Evolutionary conservation across 768 basidiomycete species (phyloP), one percentile per base, ranked within the genome.

Genomic region (Collybiopsis luxurians): DNA sequence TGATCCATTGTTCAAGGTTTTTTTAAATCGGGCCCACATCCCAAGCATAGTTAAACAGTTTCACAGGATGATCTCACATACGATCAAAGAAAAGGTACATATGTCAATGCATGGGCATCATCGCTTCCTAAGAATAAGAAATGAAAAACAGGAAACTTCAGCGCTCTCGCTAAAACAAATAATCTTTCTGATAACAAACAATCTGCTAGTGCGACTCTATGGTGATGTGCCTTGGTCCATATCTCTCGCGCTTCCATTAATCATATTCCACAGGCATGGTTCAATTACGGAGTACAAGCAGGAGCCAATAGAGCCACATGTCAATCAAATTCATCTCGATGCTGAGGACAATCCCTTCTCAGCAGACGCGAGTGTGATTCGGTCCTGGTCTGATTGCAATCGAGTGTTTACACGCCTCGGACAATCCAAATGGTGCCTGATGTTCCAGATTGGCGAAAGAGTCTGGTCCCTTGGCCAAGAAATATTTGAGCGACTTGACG

Each of bases 71-170:
- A 73, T 66, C 34, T 77, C 68, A 69, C 74, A 50, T 77, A 77
- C 63, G 86, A 78, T 63, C 90, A 90, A 28, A 76, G 90, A 48
- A 89, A 86, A 76, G 77, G 88, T 86, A n/a, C n/a, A n/a, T n/a
- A 58, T 60, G 71, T 17, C 17, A 7, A 15, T 9, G 13, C 27
- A 19, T 23, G n/a, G 15, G 34, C 19, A 10, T 17, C 19, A 6
- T 40, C 28, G n/a, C 17, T 26, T 23, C 26, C 11, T 15, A 17
- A 6, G 11, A 34, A 28, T 21, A 2, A 10, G 12, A 28, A 36
- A 13, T n/a, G n/a, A n/a, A 12, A 49, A 30, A 11, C 61, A 90
- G 89, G 79, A 19, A 84, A 88, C 60, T 89, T 89, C 61, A 88
- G 89, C 30, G 73, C 83, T 1, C 69, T 89, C 28, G 66, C 81